Evolutionary conservation across 2,329 filamentous ascomycete species (phyloP), one percentile per base, ranked within the genome.

Genomic region (Neofusicoccum sp.): DNA sequence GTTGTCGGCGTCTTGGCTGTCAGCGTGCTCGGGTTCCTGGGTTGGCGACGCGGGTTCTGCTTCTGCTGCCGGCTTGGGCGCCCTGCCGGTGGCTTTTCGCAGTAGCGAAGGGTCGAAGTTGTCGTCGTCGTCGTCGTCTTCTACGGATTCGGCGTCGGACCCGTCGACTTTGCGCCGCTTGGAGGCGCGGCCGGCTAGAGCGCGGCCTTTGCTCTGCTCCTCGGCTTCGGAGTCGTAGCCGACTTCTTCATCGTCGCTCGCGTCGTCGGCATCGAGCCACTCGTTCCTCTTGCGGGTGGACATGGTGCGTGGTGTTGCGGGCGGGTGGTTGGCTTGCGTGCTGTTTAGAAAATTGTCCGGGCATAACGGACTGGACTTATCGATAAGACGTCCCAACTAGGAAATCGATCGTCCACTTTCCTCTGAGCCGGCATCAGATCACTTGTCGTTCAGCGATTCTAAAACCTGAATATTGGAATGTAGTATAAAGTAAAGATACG

Each of bases 241-340:
- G 53, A 70, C 69, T 58, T 71, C 69, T 0, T 77, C 76, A 2
- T 79, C 78, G 8, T 72, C 73, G 2, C 65, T 66, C 61, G 78
- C 80, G 40, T 76, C 76, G 30, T 76, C 75, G 26, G 73, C 74
- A n/a, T 81, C 79, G 61, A 93, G 82, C 68, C 88, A 93, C 57
- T 89, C 83, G 72, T 91, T 91, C 66, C 84, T 83, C 70, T 89
- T 91, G 69, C 87, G 84, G 41, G 84, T 79, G 1, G 86, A 75
- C 89, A 92, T 91, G 33, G 41, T 20, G 48, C 16, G n/a, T 26
- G 36, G 34, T 43, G 16, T 38, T 40, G 6, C 24, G 51, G 26
- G n/a, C 26, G 28, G 9, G 12, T 24, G 51, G 26, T 8, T 6
- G 14, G 51, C 36, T 33, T 56, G 28, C 36, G 51, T 41, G 49